Base-by-base conservation (phyloP, 495 filamentous ascomycete genomes). In the Cercophora sp. region DNA sequence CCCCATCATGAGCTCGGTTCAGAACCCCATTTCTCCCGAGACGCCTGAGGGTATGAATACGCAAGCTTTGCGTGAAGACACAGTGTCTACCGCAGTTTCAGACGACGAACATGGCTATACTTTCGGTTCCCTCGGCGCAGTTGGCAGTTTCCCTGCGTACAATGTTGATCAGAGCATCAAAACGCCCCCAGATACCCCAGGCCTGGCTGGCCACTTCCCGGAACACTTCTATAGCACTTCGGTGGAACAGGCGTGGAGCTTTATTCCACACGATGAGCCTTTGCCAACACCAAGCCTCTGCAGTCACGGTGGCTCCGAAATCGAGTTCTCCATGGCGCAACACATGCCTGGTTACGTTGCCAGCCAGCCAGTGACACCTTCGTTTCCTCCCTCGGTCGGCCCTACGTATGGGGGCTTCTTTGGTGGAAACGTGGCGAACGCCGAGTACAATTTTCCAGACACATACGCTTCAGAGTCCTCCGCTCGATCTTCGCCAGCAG, bases 171-270 rank as follows among this genome's bases (percentile, higher is more conserved):
- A 61, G 13, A 64, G 61, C 37, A 56, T 72, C 36, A 75, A 72
- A 52, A 72, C 74, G n/a, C 74, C 74, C 2, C 74, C 72, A 2
- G 66, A 60, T 24, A 77, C 74, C n/a, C 74, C 74, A 0, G 70
- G 70, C 19, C 52, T 75, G 16, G 55, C 62, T 22, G 42, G 57
- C 20, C 57, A 63, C 35, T 70, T 69, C 42, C 63, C 52, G 18
- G 68, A 68, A 18, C 51, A 62, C 15, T 67, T 67, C 32, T 71
- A 62, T 31, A 16, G 62, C 13, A 63, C 42, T 26, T 35, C 63
- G 23, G 59, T 62, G 36, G 56, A 61, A 8, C 54, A 64, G 6
- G 57, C 59, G 4, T 70, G 66, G 56, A 64, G 59, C 32, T 68
- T 67, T 23, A 63, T 60, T 16, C 59, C 61, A 5, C 56, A 62